Conservation (phyloP, 371 early-diverging fungal species). For the Mucor irregularis region DNA sequence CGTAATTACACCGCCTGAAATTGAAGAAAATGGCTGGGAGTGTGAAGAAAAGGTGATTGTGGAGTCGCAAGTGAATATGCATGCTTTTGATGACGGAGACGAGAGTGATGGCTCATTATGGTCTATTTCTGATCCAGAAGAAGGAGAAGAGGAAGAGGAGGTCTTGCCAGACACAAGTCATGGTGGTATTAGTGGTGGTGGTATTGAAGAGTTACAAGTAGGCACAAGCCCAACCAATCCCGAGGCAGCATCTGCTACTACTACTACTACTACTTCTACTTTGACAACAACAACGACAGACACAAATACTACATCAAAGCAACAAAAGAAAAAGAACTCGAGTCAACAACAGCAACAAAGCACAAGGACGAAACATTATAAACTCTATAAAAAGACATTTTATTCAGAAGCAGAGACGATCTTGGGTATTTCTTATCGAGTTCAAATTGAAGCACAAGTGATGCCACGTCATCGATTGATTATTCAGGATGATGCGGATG, state of each 20-base stretch:
- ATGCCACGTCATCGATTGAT: constrained; percentile 24
- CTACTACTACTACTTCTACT: no score
- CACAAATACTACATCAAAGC: neutral
- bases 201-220: neutral
- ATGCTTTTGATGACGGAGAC: constrained; percentile 10
- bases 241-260: no score
- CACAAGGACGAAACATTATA: no score
- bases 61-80: neutral
- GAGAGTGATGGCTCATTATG: constrained; percentile 19
- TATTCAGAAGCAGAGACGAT: constrained; percentile 37
- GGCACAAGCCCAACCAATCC: neutral
- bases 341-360: neutral
- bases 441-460: constrained; percentile 39
- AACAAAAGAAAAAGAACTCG: neutral
- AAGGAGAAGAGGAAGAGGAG: neutral
- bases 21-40: constrained; percentile 20
- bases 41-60: neutral
- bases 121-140: constrained; percentile 13
- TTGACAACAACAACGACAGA: neutral
- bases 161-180: neutral
- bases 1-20: constrained; percentile 19
- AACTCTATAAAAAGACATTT: constrained; percentile 23
- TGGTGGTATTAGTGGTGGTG: neutral
- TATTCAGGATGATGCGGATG: constrained; percentile 12
- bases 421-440: constrained; percentile 35